Evolutionary conservation across 1,139 yeast genomes (phyloP), one percentile per base, ranked within the genome.

Genomic region (Insectozyma bohioensis): DNA sequence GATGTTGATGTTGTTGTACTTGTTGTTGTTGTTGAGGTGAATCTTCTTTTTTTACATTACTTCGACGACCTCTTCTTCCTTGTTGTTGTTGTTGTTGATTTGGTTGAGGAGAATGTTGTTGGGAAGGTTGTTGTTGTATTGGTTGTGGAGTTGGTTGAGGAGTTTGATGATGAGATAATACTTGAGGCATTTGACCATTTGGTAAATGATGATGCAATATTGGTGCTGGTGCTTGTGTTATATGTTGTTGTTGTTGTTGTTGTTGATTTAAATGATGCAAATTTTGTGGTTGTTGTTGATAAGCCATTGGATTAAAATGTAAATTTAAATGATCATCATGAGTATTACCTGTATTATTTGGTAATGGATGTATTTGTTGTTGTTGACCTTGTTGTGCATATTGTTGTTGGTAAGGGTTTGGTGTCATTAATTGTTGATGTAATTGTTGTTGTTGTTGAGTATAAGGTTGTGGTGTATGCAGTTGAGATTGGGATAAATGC

Each of bases 251-350:
- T 12, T 40, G 43, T 12, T 33, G 40, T 11, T 28, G 31, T 24
- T 42, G 43, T 15, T 43, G 47, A 16, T 40, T 40, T 12, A 47
- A 42, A 23, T 36, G 41, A 22, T 42, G 42, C 28, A 37, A 35
- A 21, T 35, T 37, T 20, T 37, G 47, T 25, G 36, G 43, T 26
- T 45, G 49, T 19, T 44, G 54, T 36, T 43, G 57, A 30, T 40
- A 46, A 13, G 43, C 41, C 38, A 46, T 47, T 33, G 47, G 50
- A 42, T 45, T 52, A 38, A 49, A 43, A 33, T 55, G 62, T 23
- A 48, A 43, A 29, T 43, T 43, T 30, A 50, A 45, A 33, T 53
- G 58, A 26, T 50, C 57, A 21, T 33, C 39, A 20, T 32, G 35
- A 24, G 12, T 14, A 19, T 12, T 10, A 7, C 24, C 36, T 15